Evolutionary conservation across 1,284 basidiomycete genomes (phyloP), one percentile per base, ranked within the genome.

Genomic region (Ganoderma lucidum): DNA sequence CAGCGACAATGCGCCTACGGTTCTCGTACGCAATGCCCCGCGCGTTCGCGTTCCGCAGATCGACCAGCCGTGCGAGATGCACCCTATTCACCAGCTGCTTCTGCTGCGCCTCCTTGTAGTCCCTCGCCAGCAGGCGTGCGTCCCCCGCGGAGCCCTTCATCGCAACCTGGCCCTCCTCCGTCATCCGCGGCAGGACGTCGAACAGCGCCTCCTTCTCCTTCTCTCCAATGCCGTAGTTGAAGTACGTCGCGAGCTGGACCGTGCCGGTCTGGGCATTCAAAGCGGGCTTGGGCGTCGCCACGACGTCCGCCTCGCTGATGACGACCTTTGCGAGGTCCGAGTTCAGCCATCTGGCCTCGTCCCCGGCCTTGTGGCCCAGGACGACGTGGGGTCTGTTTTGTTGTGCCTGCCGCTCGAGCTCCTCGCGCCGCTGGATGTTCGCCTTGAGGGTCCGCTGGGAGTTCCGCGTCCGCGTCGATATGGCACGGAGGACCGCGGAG

Each of bases 11-110:
- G 71, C 96, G 85, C 75, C 89, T 85, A 70, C 92, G 86, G 80
- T 98, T 98, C 81, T 96, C 94, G 73, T 88, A 93, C 71, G 94
- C 89, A 71, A 98, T 92, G 23, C 94, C 95, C 61, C 83, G 85
- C 48, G 94, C 94, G 76, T 92, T 93, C 30, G 97, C 93, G 77
- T 98, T 98, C 69, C 92, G 84, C 75, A 99, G 82, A 81, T 98
- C 96, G 61, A 96, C 82, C 48, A 96, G 82, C 70, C 88, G 86
- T 44, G 91, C 88, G 69, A 98, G 85, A 72, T 84, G 80, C 69
- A 88, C 88, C 12, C 87, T 87, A 80, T 93, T 96, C 72, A 77
- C 75, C 45, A 84, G 67, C 77, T 95, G 91, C 61, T 79, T 45
- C 80, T 30, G 77, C 63, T 73, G 79, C 76, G 10, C 74, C 59